phyloP scores from a whole-genome alignment of 75 land plant genomes.

The Pinus tabuliformis region DNA sequence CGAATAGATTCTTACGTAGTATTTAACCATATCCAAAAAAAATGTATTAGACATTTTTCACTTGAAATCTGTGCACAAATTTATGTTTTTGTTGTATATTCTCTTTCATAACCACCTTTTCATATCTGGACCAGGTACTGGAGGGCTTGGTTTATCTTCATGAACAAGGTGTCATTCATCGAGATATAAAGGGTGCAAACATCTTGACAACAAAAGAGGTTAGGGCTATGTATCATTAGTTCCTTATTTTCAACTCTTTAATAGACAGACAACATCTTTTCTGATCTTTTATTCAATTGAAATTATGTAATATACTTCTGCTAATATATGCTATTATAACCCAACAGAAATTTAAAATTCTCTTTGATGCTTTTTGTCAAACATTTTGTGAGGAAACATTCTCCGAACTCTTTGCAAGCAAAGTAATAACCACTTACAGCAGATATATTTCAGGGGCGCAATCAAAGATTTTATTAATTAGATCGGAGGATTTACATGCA shows the following conservation, averaged over 20 bases:
- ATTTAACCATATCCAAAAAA: not conserved
- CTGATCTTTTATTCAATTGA: no score
- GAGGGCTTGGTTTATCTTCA: conserved; percentile 96
- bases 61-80: not conserved
- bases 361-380: no score
- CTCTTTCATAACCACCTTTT: not conserved
- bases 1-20: not conserved
- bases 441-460: no score
- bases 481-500: no score
- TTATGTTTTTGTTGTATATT: not conserved
- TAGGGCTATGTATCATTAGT: not conserved
- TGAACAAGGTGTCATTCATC: conserved; percentile 97
- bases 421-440: no score
- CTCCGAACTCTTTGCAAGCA: no score
- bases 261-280: not conserved
- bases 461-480: no score
- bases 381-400: no score
- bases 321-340: no score
- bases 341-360: no score
- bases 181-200: conserved; percentile 98
- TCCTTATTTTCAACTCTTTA: not conserved
- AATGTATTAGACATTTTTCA: not conserved
- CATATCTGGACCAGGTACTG: conserved; percentile 52
- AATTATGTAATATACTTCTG: no score
- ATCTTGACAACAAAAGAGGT: conserved; percentile 99